Conservation (phyloP, 2,329 filamentous ascomycete species). For the Scolecobasidium constrictum region DNA sequence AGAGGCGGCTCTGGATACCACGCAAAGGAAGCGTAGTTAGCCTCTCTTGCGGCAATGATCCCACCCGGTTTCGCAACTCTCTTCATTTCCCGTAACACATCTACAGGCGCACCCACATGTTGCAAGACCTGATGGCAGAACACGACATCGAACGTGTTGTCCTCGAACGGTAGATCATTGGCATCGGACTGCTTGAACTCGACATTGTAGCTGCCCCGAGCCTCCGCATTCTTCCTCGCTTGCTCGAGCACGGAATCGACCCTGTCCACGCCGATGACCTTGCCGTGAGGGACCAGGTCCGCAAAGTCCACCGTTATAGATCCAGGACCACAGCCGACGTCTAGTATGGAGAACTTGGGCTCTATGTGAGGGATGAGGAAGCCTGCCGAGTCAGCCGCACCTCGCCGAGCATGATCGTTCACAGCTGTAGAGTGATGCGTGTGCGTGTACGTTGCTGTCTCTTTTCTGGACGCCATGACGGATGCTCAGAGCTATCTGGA, state of each 20-base stretch:
- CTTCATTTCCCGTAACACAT: conserved; percentile 42
- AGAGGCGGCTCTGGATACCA: background rate
- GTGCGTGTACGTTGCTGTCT: background rate
- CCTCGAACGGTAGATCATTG: conserved; percentile 28
- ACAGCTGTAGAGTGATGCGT: background rate
- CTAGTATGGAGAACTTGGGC: conserved; percentile 24
- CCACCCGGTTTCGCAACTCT: conserved; percentile 42
- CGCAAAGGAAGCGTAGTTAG: background rate
- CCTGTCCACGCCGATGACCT: conserved; percentile 35
- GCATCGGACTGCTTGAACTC: conserved; percentile 29
- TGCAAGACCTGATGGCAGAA: conserved; percentile 47
- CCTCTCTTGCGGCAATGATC: conserved; percentile 36
- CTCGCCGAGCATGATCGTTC: background rate
- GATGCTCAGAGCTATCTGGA: too few relatives aligned
- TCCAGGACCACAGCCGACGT: conserved; percentile 38
- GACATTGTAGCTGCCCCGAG: conserved; percentile 18
- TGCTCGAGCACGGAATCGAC: conserved; percentile 30
- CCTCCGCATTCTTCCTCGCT: conserved; percentile 17
- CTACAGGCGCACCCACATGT: conserved; percentile 42
- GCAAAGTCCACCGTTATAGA: conserved; percentile 36
- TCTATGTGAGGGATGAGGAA: conserved; percentile 6
- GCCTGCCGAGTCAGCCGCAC: background rate
- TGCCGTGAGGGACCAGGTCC: conserved; percentile 30
- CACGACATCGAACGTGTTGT: conserved; percentile 48
- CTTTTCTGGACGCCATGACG: background rate